Conservation (phyloP, 2,329 filamentous ascomycete species). For the Sporothrix euskadiensis region DNA sequence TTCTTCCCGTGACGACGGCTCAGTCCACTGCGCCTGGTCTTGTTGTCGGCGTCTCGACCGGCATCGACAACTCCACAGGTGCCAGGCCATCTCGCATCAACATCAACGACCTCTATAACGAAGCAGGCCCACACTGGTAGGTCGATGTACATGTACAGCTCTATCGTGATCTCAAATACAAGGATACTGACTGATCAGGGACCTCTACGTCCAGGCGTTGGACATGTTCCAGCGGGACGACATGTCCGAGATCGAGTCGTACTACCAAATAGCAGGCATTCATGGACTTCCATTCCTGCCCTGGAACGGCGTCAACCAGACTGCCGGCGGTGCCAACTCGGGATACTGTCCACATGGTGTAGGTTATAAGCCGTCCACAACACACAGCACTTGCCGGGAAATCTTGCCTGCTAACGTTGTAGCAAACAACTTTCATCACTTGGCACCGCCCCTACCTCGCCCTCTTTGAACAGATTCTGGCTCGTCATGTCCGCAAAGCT, state of each 20-base stretch:
- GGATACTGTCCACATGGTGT: constrained; percentile 51
- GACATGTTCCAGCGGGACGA: constrained; percentile 46
- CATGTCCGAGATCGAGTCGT: constrained; percentile 49
- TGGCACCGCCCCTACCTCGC: constrained; percentile 60
- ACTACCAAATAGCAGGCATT: constrained; percentile 49
- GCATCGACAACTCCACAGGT: constrained; percentile 42
- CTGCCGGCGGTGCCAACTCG: constrained; percentile 39
- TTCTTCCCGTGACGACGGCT: not conserved
- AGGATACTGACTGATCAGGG: constrained; percentile 39
- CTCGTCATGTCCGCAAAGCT: constrained; percentile 48
- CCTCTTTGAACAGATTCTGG: constrained; percentile 59
- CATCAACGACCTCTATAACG: constrained; percentile 49
- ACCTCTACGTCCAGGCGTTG: constrained; percentile 53
- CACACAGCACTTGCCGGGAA: not conserved
- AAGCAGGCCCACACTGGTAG: constrained; percentile 50
- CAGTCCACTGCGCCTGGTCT: not conserved
- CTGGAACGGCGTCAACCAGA: constrained; percentile 43
- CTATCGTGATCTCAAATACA: too few relatives aligned
- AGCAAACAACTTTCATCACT: constrained; percentile 53
- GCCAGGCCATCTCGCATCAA: constrained; percentile 49
- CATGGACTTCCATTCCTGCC: constrained; percentile 40
- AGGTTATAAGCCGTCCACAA: not conserved
- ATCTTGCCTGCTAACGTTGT: not conserved
- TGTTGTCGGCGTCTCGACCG: constrained; percentile 44
- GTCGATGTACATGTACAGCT: constrained; percentile 6